Evolutionary conservation across 352 stramenopile species (phyloP).

Genomic region (Globisporangium barbulae): DNA sequence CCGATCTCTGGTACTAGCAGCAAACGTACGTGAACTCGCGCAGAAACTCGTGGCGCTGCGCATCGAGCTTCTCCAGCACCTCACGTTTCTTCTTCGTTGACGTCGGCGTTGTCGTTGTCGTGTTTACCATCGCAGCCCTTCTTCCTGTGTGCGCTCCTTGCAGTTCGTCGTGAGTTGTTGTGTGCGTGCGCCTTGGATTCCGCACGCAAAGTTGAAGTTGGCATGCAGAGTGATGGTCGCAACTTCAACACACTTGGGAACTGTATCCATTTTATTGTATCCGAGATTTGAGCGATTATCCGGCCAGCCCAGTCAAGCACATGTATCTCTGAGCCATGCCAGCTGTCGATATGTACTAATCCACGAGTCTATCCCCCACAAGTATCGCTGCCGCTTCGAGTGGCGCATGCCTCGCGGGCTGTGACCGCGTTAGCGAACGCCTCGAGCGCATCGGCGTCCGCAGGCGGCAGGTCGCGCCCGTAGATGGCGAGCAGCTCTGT

Average conservation of each 20-base stretch:
- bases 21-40: slow-evolving; percentile 4
- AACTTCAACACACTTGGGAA: not conserved
- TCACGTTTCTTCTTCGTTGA: not conserved
- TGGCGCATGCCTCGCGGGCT: slow-evolving; percentile 35
- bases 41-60: slow-evolving; percentile 5
- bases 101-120: not conserved
- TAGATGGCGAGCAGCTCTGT: slow-evolving; percentile 57
- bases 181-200: not conserved
- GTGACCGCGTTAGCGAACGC: slow-evolving; percentile 38
- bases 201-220: not conserved
- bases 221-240: not conserved
- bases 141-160: not conserved
- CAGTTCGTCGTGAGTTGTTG: not conserved
- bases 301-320: not conserved
- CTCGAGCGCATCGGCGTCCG: slow-evolving; percentile 40
- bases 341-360: not conserved
- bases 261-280: not conserved
- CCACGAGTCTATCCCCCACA: not conserved
- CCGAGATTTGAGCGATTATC: too few relatives aligned
- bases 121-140: not conserved
- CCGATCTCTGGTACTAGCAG: too few relatives aligned
- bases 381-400: slow-evolving; percentile 16
- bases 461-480: slow-evolving; percentile 45
- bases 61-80: slow-evolving; percentile 10
- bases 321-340: too few relatives aligned